phyloP scores from a whole-genome alignment of 2,329 filamentous ascomycete species.

The Penicillium fuscoglaucum region DNA sequence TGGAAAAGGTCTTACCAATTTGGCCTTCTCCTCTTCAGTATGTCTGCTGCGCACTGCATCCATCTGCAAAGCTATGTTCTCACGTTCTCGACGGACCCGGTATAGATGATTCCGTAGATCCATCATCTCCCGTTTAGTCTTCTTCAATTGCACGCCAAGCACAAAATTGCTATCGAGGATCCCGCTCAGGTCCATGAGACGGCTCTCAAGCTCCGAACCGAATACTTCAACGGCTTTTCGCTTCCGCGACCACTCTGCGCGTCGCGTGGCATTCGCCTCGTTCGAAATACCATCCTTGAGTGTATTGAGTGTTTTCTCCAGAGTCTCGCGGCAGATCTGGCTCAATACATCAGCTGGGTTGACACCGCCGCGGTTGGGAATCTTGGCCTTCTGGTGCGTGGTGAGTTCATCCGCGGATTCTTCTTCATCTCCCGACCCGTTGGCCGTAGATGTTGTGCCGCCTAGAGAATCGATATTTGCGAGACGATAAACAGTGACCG shows the following conservation, averaged over 20 bases:
- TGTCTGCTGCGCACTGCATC: conserved; percentile 50
- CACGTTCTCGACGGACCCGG: conserved; percentile 49
- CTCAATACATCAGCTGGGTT: conserved; percentile 55
- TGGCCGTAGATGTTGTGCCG: conserved; percentile 17
- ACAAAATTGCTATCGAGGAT: conserved; percentile 53
- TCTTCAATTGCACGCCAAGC: conserved; percentile 48
- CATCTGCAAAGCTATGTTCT: conserved; percentile 51
- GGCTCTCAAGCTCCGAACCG: conserved; percentile 49
- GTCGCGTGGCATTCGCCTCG: conserved; percentile 41
- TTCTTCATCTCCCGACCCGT: conserved; percentile 29
- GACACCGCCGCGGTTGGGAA: conserved; percentile 46
- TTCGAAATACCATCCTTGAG: conserved; percentile 45
- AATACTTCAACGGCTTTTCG: conserved; percentile 51
- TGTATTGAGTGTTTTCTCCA: conserved; percentile 48
- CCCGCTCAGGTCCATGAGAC: conserved; percentile 54
- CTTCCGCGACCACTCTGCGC: conserved; percentile 46
- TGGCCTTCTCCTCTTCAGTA: conserved; percentile 40
- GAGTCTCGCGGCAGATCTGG: conserved; percentile 52
- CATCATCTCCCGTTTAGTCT: conserved; percentile 47
- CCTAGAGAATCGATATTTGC: conserved; percentile 36
- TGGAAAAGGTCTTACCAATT: conserved; percentile 30
- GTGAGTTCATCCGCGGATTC: conserved; percentile 35
- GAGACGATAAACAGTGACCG: conserved; percentile 45
- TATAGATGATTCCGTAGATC: conserved; percentile 51
- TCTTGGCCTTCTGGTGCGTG: conserved; percentile 35